phyloP scores from a whole-genome alignment of 1,139 yeast genomes.

The Pichia sp. region DNA sequence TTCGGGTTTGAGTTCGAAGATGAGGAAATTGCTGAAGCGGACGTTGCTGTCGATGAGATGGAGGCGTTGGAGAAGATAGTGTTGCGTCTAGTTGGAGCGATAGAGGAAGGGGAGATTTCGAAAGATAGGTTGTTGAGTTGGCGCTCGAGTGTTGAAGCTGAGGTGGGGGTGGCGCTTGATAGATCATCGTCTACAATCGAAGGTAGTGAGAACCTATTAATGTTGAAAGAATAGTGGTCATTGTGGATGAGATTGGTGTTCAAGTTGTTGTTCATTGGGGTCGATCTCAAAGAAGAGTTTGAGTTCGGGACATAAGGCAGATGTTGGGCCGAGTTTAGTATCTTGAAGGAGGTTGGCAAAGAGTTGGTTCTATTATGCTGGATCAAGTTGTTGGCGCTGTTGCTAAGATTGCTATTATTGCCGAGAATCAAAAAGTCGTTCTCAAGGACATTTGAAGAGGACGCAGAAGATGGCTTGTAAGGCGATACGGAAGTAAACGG shows the following conservation, averaged over 20 bases:
- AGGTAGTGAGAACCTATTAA: conserved; percentile 13
- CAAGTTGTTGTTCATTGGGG: conserved; percentile 2
- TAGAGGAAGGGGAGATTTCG: conserved; percentile 6
- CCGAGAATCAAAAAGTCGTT: neutral
- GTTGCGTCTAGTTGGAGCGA: conserved; percentile 18
- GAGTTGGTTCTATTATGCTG: conserved; percentile 6
- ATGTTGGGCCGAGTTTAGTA: neutral
- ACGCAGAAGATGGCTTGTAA: neutral
- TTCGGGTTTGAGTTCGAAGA: neutral
- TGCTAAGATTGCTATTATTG: neutral
- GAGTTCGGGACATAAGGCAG: neutral
- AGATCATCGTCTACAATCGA: conserved; percentile 8
- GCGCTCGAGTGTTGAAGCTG: conserved; percentile 4
- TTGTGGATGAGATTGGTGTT: neutral
- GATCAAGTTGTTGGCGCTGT: neutral
- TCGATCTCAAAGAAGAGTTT: neutral
- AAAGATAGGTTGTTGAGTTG: conserved; percentile 12
- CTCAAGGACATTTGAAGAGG: neutral
- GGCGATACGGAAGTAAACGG: conserved; percentile 8
- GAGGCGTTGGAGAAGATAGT: conserved; percentile 20
- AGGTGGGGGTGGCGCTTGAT: neutral
- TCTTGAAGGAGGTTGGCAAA: conserved; percentile 2
- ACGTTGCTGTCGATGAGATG: conserved; percentile 13
- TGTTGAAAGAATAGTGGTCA: conserved; percentile 3
- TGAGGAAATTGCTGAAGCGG: conserved; percentile 13